Evolutionary conservation across 495 filamentous ascomycete species (phyloP).

Genomic region (Aspergillus coremiiformis): DNA sequence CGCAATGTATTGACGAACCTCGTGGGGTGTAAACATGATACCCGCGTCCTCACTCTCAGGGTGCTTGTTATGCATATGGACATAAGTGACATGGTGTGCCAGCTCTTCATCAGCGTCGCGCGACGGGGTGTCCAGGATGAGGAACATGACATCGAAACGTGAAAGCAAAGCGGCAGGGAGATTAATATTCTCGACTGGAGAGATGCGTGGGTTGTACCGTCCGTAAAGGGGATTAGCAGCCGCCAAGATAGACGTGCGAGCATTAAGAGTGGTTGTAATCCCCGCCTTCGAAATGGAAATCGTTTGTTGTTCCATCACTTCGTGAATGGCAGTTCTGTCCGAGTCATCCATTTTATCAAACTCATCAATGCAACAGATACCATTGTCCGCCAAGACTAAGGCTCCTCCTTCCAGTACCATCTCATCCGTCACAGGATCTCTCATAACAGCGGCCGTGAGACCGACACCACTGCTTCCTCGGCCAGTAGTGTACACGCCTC

Average conservation of each 20-base stretch:
- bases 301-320: constrained; percentile 99
- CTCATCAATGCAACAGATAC: constrained; percentile 99
- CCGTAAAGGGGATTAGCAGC: constrained; percentile 97
- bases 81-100: constrained; percentile 91
- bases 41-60: constrained; percentile 62
- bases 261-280: constrained; percentile 92
- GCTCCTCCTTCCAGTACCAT: constrained; percentile 98
- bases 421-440: constrained; percentile 95
- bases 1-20: constrained; percentile 93
- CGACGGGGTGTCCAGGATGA: constrained; percentile 88
- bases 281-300: constrained; percentile 98
- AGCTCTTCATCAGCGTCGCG: constrained; percentile 86
- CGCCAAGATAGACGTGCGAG: constrained; percentile 93
- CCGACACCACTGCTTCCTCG: constrained; percentile 94
- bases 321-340: constrained; percentile 95
- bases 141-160: constrained; percentile 93
- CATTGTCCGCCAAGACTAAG: constrained; percentile 91
- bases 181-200: constrained; percentile 98
- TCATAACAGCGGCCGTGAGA: constrained; percentile 96
- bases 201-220: constrained; percentile 93
- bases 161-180: constrained; percentile 91
- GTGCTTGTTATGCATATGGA: constrained; percentile 95
- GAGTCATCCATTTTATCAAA: constrained; percentile 99
- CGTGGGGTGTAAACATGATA: constrained; percentile 78
- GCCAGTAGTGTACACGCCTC: constrained; percentile 95